Evolutionary conservation across 495 filamentous ascomycete genomes (phyloP), one percentile per base, ranked within the genome.

Genomic region (Corynascus novoguineensis): DNA sequence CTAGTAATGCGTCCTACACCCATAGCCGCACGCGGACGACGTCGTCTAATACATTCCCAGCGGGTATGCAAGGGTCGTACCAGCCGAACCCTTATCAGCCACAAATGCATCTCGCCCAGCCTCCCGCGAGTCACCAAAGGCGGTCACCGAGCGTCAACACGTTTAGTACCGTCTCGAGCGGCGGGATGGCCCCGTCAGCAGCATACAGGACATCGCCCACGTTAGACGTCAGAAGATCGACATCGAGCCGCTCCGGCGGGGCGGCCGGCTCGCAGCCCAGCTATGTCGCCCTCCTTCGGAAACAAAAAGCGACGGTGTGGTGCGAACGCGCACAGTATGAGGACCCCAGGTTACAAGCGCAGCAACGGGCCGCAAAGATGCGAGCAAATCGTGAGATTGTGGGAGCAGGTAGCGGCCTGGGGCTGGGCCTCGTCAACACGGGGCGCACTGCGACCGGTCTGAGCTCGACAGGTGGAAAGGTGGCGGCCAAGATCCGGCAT

Each of bases 281-380:
- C 28, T 99, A 99, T 71, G 93, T 99, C 22, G 92, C 93, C 14
- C 77, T 97, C 10, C 86, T 99, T 76, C 83, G 93, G 46, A 89
- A 89, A 63, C 93, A 99, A 67, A 99, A 97, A 67, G 93, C 90
- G 28, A 99, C 93, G 0, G 93, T 99, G 8, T 99, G 93, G 93
- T 97, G 92, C 71, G 95, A 97, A 62, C 90, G 92, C 51, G 82
- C 91, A 14, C 93, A 99, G 64, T 82, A 86, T 49, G 90, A 97
- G 71, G 95, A 99, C 72, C 88, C 95, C 10, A 80, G 90, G 22
- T 68, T 95, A 53, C 70, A 86, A 6, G 90, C 89, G 24, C 83
- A 88, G 63, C 88, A 95, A 64, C 79, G 86, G 55, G 83, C 83
- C 3, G 95, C 91, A 50, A 96, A 92, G 74, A 80, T 86, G 72